Evolutionary conservation across 345 rosid species (phyloP).

Genomic region (Pistacia atlantica): DNA sequence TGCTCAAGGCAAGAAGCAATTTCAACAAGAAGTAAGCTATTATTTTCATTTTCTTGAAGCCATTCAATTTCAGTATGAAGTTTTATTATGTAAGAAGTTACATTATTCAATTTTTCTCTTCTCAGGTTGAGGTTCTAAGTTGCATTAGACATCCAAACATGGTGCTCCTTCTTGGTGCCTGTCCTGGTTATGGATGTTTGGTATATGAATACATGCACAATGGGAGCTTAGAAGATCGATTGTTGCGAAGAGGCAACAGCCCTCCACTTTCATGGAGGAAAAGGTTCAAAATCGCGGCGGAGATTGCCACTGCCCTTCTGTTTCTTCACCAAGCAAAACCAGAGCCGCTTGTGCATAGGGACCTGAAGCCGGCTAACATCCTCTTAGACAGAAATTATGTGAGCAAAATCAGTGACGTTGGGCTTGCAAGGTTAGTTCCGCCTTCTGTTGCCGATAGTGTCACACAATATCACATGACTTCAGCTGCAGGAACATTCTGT

Average conservation of each 20-base stretch:
- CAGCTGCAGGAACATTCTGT: conserved; percentile 94
- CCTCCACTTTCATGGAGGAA: conserved; percentile 74
- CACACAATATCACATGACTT: conserved; percentile 85
- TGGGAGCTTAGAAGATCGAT: conserved; percentile 87
- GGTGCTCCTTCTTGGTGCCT: conserved; percentile 95
- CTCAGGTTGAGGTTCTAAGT: conserved; percentile 80
- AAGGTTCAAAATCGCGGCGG: conserved; percentile 73
- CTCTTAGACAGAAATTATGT: conserved; percentile 77
- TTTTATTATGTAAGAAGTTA: background rate
- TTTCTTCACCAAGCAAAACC: conserved; percentile 96
- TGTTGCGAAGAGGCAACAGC: conserved; percentile 60
- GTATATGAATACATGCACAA: conserved; percentile 82
- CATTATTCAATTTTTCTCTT: no score
- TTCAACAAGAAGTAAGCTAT: conserved; percentile 75
- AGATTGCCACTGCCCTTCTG: conserved; percentile 79
- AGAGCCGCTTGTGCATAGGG: conserved; percentile 95
- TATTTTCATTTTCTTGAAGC: background rate
- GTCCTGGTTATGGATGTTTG: conserved; percentile 89
- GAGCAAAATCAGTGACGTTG: conserved; percentile 93
- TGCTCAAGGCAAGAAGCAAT: conserved; percentile 86
- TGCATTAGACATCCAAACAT: conserved; percentile 87
- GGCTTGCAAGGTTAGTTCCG: conserved; percentile 91
- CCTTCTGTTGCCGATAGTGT: conserved; percentile 74
- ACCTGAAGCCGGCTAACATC: conserved; percentile 92
- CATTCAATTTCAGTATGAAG: background rate